Conservation (phyloP, 2,329 filamentous ascomycete species). For the Alternaria sp. region DNA sequence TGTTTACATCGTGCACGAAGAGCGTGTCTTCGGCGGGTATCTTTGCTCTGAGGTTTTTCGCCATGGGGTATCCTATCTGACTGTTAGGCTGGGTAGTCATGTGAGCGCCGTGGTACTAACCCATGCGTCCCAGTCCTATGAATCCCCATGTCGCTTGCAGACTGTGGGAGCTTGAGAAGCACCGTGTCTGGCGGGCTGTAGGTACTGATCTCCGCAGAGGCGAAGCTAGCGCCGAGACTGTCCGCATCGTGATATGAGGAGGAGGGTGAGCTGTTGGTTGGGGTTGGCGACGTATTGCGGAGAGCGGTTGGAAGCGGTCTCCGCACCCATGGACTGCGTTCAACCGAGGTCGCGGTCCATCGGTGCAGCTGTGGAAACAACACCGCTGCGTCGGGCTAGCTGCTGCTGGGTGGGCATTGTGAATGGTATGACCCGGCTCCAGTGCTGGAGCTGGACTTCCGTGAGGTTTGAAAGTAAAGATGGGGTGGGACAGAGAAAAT, state of each 20-base stretch:
- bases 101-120: slow-evolving; percentile 46
- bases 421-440: not conserved
- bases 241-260: slow-evolving; percentile 36
- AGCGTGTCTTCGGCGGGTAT: slow-evolving; percentile 70
- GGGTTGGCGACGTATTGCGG: slow-evolving; percentile 28
- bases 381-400: slow-evolving; percentile 8
- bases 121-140: slow-evolving; percentile 61
- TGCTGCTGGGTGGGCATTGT: slow-evolving; percentile 14
- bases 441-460: slow-evolving; percentile 15
- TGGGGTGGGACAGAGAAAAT: slow-evolving; percentile 18
- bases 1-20: slow-evolving; percentile 72
- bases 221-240: slow-evolving; percentile 38
- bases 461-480: slow-evolving; percentile 12
- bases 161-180: slow-evolving; percentile 55
- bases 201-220: slow-evolving; percentile 38
- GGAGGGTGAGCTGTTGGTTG: slow-evolving; percentile 27
- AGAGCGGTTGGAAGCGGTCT: slow-evolving; percentile 44
- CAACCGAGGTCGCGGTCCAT: slow-evolving; percentile 47
- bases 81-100: slow-evolving; percentile 31
- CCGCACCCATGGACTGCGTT: slow-evolving; percentile 37
- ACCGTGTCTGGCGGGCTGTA: slow-evolving; percentile 36
- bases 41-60: slow-evolving; percentile 73
- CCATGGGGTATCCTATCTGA: slow-evolving; percentile 73
- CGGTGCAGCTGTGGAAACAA: slow-evolving; percentile 15
- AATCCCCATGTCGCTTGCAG: slow-evolving; percentile 60